Conservation (phyloP, 768 basidiomycete genomes). For the Sporobolomyces pararoseus region DNA sequence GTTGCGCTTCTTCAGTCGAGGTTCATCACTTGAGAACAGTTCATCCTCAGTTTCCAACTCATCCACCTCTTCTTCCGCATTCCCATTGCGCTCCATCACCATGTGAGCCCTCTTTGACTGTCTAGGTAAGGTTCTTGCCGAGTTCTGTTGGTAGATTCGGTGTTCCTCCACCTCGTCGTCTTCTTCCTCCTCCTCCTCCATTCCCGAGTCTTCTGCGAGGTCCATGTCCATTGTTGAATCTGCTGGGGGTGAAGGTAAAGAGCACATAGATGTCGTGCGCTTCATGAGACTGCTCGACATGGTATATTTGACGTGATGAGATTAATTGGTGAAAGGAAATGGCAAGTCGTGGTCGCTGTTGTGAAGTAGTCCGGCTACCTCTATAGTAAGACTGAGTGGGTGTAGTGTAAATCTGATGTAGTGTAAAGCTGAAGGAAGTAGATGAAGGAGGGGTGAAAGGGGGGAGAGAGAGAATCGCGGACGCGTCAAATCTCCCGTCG, state of each 20-base stretch:
- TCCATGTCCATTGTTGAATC: conserved; percentile 3
- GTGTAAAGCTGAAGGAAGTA: background rate
- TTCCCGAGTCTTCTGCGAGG: background rate
- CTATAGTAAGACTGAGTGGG: too few relatives aligned
- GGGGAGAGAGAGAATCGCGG: background rate
- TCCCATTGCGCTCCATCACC: background rate
- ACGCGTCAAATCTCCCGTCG: background rate
- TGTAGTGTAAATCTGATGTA: background rate
- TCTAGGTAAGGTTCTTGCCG: background rate
- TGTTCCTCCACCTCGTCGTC: background rate
- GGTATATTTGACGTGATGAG: background rate
- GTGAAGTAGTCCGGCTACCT: too few relatives aligned
- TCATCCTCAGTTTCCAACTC: conserved; percentile 22
- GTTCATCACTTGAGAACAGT: background rate
- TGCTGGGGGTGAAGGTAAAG: conserved; percentile 33
- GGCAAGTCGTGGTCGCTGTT: too few relatives aligned
- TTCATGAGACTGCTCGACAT: background rate
- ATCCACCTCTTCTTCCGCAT: conserved; percentile 22
- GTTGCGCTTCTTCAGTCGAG: background rate
- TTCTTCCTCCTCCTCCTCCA: conserved; percentile 33
- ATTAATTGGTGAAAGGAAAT: background rate
- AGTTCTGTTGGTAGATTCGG: background rate
- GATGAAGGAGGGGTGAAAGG: background rate
- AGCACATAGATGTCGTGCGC: conserved; percentile 21
- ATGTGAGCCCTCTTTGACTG: background rate